These are phyloP conservation scores for Solidago caesia DNA, from an alignment of 129 eudicot genomes.

Conservation along the genomic window DNA sequence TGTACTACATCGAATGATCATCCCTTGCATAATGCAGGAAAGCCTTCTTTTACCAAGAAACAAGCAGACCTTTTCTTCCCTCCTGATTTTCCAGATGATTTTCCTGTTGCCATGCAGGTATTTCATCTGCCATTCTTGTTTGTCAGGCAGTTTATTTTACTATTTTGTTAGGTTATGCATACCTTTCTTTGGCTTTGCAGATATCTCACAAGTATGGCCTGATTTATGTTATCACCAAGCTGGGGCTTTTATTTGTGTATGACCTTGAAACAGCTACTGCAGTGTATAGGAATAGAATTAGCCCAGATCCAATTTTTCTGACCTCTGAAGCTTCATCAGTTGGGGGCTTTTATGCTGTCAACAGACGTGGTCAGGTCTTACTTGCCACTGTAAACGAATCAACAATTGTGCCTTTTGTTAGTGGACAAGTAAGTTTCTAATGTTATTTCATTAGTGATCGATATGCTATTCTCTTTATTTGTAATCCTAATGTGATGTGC, in stretches of 20 bases:
- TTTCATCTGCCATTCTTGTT: slow-evolving; percentile 3
- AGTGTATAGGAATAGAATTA: slow-evolving; percentile 84
- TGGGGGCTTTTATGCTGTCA: slow-evolving; percentile 93
- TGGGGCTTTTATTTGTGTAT: slow-evolving; percentile 88
- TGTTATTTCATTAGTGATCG: neutral
- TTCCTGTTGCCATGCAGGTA: slow-evolving; percentile 99
- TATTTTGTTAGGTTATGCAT: neutral
- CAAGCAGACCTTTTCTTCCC: slow-evolving; percentile 98
- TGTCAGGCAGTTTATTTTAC: neutral
- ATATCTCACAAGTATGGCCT: slow-evolving; percentile 84
- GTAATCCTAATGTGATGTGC: neutral
- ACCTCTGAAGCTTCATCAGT: slow-evolving; percentile 87
- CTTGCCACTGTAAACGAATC: slow-evolving; percentile 95
- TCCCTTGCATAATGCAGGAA: slow-evolving; percentile 44
- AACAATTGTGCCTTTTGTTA: slow-evolving; percentile 87
- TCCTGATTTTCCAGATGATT: slow-evolving; percentile 94
- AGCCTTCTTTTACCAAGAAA: slow-evolving; percentile 78
- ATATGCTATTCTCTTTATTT: neutral
- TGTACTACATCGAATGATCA: neutral
- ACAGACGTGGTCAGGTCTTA: slow-evolving; percentile 90
- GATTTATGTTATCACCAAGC: slow-evolving; percentile 86
- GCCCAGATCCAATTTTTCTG: slow-evolving; percentile 92
- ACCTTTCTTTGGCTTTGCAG: slow-evolving; percentile 44
- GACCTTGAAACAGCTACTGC: slow-evolving; percentile 94
- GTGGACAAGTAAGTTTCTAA: slow-evolving; percentile 71